A percentile compares a stretch with the other conserved stretches of the same genome.
phyloP scores from a whole-genome alignment of 306 rosid genomes.

The Benincasa hispida region DNA sequence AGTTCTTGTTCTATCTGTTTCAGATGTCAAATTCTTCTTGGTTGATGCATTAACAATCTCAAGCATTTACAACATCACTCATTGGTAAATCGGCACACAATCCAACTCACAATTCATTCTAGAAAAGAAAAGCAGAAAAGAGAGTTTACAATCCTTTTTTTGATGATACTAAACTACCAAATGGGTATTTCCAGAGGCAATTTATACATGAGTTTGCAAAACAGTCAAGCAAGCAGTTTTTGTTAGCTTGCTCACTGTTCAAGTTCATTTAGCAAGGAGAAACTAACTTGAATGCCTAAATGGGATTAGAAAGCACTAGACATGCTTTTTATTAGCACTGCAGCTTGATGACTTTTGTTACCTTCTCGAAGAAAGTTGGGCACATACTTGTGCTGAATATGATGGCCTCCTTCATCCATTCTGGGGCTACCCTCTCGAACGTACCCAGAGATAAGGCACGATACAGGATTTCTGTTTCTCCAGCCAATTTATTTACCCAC shows the following conservation, averaged over 20 bases:
- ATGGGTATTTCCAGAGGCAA: not conserved
- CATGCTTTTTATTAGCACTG: slow-evolving; percentile 7
- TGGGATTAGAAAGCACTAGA: not conserved
- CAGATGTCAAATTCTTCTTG: not conserved
- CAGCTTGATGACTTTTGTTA: slow-evolving; percentile 47
- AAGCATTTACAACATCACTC: not conserved
- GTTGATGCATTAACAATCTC: not conserved
- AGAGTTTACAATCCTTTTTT: not conserved
- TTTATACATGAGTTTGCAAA: not conserved
- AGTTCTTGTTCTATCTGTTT: not conserved
- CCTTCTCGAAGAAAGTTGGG: slow-evolving; percentile 59
- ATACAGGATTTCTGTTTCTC: slow-evolving; percentile 53
- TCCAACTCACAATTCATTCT: not conserved
- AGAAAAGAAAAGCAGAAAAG: not conserved
- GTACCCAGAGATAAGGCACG: slow-evolving; percentile 54
- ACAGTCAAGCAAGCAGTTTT: not conserved
- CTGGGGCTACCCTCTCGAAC: slow-evolving; percentile 81
- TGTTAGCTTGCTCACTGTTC: not conserved
- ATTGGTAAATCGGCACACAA: not conserved
- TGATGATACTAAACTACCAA: not conserved
- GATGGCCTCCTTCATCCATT: slow-evolving; percentile 83
- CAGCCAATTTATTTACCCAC: slow-evolving; percentile 35
- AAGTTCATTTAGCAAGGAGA: not conserved
- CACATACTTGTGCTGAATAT: slow-evolving; percentile 81
- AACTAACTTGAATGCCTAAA: not conserved